Percentiles rank a stretch among this genome's conserved stretches.
These are phyloP conservation scores for Ilyonectria destructans DNA, from an alignment of 2,329 filamentous ascomycete species.

Conservation along the genomic window DNA sequence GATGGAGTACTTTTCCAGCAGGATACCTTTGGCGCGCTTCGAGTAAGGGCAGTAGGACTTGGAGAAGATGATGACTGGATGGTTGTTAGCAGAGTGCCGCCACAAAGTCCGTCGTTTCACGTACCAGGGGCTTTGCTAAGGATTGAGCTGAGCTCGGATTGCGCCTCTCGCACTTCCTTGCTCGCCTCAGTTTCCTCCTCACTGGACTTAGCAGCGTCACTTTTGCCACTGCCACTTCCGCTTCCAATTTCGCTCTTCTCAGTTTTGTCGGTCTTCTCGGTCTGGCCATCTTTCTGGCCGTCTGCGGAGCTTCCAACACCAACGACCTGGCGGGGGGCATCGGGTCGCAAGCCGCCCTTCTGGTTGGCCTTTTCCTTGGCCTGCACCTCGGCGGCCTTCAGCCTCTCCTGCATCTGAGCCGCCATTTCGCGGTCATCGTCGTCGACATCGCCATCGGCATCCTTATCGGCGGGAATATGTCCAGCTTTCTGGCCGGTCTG, in stretches of 20 bases:
- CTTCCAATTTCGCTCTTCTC: constrained; percentile 52
- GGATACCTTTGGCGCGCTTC: constrained; percentile 85
- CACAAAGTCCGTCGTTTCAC: constrained; percentile 47
- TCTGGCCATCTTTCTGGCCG: constrained; percentile 60
- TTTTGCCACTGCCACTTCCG: constrained; percentile 43
- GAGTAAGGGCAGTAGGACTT: constrained; percentile 95
- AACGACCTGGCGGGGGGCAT: constrained; percentile 71
- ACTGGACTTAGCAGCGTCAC: constrained; percentile 37
- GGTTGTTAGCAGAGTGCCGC: constrained; percentile 30
- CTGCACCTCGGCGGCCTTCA: constrained; percentile 79
- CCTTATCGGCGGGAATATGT: constrained; percentile 63
- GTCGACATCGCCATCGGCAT: constrained; percentile 70
- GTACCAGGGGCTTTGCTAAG: constrained; percentile 88
- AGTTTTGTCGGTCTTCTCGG: constrained; percentile 60
- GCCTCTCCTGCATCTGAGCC: constrained; percentile 70
- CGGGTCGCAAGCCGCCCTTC: constrained; percentile 75
- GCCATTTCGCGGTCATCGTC: constrained; percentile 70
- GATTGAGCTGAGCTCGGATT: constrained; percentile 82
- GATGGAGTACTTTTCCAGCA: constrained; percentile 89
- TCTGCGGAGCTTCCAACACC: constrained; percentile 73
- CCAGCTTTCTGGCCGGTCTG: constrained; percentile 58
- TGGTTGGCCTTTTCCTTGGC: constrained; percentile 79
- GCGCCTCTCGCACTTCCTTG: constrained; percentile 75
- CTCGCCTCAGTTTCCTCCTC: constrained; percentile 63
- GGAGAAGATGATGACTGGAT: constrained; percentile 91